Evolutionary conservation across 306 rosid species (phyloP), one percentile per base, ranked within the genome.

Genomic region (Senna siamea): DNA sequence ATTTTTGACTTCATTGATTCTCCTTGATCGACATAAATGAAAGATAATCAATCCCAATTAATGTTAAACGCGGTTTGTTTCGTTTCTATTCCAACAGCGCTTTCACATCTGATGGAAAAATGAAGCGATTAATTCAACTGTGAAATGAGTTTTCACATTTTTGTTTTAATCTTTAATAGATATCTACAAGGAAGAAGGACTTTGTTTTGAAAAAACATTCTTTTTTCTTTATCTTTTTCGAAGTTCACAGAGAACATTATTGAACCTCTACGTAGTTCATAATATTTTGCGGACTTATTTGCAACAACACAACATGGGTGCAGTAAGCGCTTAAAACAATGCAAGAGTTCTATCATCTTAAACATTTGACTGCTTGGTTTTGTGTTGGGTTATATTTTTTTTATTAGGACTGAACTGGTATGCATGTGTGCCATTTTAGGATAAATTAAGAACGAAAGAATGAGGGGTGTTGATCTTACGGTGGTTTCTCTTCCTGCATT

Each of bases 401-500:
- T n/a, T 22, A 22, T 63, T 34, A 14, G 47, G 40, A 30, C 68
- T 66, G 38, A 30, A 50, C 9, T 64, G 38, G 14, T 43, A 61
- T 66, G 76, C 13, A 8, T 7, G 53, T 34, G 40, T 47, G 38
- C 19, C 10, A 9, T n/a, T 64, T 23, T n/a, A 9, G 35, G 22
- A 43, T 65, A 55, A 60, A 12, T 56, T 43, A 47, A 78, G 9
- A 48, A 53, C 43, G 59, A 40, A 15, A 23, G 62, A 17, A 35
- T 34, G 5, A 43, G 34, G 58, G 51, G 2, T 73, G 51, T 47
- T 56, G 34, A 43, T 75, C 19, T 75, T 79, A 8, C 51, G 64
- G 32, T 46, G 46, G 48, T 62, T 77, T 69, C 30, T 51, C 54
- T 46, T 47, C 47, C 41, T 73, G 52, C 7, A 32, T 53, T 66